These are phyloP conservation scores for Elsinoe ampelina DNA, from an alignment of 2,329 filamentous ascomycete species.

Conservation along the genomic window DNA sequence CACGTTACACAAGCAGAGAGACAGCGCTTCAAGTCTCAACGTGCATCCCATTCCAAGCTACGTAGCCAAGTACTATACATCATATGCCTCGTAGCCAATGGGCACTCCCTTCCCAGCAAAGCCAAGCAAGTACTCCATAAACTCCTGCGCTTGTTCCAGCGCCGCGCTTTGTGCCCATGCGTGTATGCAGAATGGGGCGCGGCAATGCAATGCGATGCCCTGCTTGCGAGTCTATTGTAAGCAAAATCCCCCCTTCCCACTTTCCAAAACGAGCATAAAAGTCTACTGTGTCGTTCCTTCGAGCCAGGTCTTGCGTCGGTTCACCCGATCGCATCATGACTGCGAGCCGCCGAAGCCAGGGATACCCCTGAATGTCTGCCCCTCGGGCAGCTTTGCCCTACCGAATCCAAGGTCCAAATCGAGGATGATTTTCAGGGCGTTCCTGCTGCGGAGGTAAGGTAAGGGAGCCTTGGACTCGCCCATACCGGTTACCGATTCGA, in stretches of 20 bases:
- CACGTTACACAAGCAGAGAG: too few species aligned
- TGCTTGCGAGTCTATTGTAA: not conserved
- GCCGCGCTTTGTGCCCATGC: not conserved
- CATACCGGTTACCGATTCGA: constrained; percentile 55
- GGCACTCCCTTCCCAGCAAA: not conserved
- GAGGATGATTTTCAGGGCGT: constrained; percentile 89
- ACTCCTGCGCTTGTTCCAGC: not conserved
- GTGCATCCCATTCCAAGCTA: not conserved
- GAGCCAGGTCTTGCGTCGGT: not conserved
- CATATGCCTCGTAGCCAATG: not conserved
- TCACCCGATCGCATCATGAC: not conserved
- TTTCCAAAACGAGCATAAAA: not conserved
- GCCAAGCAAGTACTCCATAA: not conserved
- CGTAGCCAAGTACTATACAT: not conserved
- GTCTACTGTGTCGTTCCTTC: not conserved
- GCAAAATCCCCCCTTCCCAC: not conserved
- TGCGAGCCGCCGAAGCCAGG: constrained; percentile 11
- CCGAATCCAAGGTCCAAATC: constrained; percentile 94
- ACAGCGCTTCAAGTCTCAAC: not conserved
- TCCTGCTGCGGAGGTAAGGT: constrained; percentile 65
- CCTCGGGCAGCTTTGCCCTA: constrained; percentile 43
- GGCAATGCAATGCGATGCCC: not conserved
- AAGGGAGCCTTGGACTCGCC: constrained; percentile 55
- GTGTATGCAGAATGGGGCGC: not conserved
- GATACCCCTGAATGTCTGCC: constrained; percentile 13